These are phyloP conservation scores for Lactarius quietus DNA, from an alignment of 768 basidiomycete genomes.

Conservation along the genomic window DNA sequence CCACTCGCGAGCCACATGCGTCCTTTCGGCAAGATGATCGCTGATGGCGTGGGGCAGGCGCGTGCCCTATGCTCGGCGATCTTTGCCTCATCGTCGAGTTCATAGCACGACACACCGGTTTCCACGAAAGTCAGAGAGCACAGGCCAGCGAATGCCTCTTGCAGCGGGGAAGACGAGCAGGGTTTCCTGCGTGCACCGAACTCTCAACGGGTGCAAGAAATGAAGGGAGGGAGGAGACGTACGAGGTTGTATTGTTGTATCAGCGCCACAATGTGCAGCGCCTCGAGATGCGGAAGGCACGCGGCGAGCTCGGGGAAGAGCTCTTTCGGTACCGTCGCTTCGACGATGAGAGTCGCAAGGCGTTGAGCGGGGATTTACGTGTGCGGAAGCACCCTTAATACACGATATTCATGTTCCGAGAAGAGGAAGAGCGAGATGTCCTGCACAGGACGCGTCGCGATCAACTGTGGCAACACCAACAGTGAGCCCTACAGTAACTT, in stretches of 20 bases:
- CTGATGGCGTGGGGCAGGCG: constrained; percentile 57
- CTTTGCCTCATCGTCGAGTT: constrained; percentile 41
- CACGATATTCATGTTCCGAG: constrained; percentile 37
- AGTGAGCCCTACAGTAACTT: not conserved
- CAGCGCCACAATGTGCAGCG: constrained; percentile 57
- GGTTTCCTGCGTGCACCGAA: constrained; percentile 36
- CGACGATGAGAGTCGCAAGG: constrained; percentile 58
- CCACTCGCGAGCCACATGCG: constrained; percentile 51
- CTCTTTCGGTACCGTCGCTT: constrained; percentile 37
- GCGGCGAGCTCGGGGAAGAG: constrained; percentile 47
- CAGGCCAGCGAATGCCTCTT: constrained; percentile 37
- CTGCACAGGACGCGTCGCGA: constrained; percentile 44
- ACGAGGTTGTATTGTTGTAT: constrained; percentile 47
- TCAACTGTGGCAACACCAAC: constrained; percentile 34
- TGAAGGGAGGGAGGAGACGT: constrained; percentile 28
- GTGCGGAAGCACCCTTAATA: constrained; percentile 43
- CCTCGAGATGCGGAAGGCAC: constrained; percentile 50
- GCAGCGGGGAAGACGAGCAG: no score
- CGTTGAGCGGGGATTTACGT: constrained; percentile 42
- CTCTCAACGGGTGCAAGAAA: constrained; percentile 6
- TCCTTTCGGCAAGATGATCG: constrained; percentile 62
- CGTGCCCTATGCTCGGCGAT: constrained; percentile 55
- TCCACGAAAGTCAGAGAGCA: constrained; percentile 63
- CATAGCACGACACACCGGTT: constrained; percentile 30
- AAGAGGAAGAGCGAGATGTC: constrained; percentile 51